Percentiles rank a stretch among this genome's conserved stretches.
phyloP scores from a whole-genome alignment of 2,329 filamentous ascomycete genomes.

The Sclerotinia subarctica region DNA sequence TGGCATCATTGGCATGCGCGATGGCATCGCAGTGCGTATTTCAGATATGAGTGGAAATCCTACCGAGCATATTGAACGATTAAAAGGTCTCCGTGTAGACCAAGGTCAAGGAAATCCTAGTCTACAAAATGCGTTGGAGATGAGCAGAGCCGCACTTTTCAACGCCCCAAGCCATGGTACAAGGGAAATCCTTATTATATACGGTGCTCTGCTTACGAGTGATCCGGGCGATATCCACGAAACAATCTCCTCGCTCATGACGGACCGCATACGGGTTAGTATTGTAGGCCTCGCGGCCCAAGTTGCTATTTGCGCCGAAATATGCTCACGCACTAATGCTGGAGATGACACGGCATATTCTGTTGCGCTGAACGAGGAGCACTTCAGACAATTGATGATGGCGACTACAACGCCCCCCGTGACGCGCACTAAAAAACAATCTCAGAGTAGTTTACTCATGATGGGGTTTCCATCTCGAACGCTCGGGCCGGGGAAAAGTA shows the following conservation, averaged over 20 bases:
- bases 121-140: slow-evolving; percentile 92
- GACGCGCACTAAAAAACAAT: slow-evolving; percentile 61
- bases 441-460: slow-evolving; percentile 71
- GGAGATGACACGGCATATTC: slow-evolving; percentile 74
- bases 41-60: slow-evolving; percentile 92
- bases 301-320: slow-evolving; percentile 85
- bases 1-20: slow-evolving; percentile 87
- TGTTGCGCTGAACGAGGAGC: slow-evolving; percentile 80
- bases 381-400: slow-evolving; percentile 87
- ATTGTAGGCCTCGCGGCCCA: slow-evolving; percentile 90
- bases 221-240: slow-evolving; percentile 95
- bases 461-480: slow-evolving; percentile 96
- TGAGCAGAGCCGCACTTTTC: slow-evolving; percentile 88
- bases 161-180: slow-evolving; percentile 93
- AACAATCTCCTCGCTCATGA: slow-evolving; percentile 74
- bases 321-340: slow-evolving; percentile 82
- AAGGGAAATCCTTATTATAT: slow-evolving; percentile 85
- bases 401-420: slow-evolving; percentile 85
- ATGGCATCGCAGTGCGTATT: slow-evolving; percentile 81
- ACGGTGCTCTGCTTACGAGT: slow-evolving; percentile 83
- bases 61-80: slow-evolving; percentile 75
- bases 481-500: slow-evolving; percentile 61
- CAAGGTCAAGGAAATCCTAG: slow-evolving; percentile 74
- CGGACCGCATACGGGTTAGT: slow-evolving; percentile 80
- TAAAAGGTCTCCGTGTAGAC: slow-evolving; percentile 63